These are phyloP conservation scores for Solanum etuberosum DNA, from an alignment of 257 asterid genomes.

Conservation along the genomic window DNA sequence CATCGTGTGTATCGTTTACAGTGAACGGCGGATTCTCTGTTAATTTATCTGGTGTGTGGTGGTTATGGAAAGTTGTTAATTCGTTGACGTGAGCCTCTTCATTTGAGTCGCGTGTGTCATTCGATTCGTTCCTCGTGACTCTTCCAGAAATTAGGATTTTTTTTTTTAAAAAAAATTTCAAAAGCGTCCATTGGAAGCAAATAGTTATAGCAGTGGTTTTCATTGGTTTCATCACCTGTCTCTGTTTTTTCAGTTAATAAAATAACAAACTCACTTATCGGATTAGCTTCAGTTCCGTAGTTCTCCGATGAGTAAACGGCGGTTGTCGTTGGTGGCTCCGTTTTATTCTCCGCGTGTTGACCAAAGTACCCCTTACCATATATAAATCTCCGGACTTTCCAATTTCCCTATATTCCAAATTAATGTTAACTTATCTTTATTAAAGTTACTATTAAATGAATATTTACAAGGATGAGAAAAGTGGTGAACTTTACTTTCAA, in stretches of 20 bases:
- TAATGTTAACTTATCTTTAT: not conserved
- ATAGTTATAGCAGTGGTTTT: constrained; percentile 13
- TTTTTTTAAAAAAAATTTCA: constrained; percentile 25
- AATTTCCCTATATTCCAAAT: not conserved
- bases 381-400: not conserved
- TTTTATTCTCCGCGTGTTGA: constrained; percentile 7
- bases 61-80: not conserved
- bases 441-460: not conserved
- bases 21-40: constrained; percentile 10
- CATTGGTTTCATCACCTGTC: not conserved
- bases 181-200: constrained; percentile 22
- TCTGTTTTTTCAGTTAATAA: constrained; percentile 1
- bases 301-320: constrained; percentile 7
- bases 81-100: not conserved
- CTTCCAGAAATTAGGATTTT: constrained; percentile 8
- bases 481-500: constrained; percentile 24
- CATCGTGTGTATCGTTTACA: not conserved
- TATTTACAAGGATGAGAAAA: not conserved
- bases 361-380: constrained; percentile 15
- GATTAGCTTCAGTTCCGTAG: not conserved
- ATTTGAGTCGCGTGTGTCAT: constrained; percentile 14
- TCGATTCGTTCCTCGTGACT: constrained; percentile 15
- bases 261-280: not conserved
- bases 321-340: not conserved
- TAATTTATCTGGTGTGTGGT: not conserved